Evolutionary conservation across 2,329 filamentous ascomycete genomes (phyloP).

Genomic region (Claviceps sp.): DNA sequence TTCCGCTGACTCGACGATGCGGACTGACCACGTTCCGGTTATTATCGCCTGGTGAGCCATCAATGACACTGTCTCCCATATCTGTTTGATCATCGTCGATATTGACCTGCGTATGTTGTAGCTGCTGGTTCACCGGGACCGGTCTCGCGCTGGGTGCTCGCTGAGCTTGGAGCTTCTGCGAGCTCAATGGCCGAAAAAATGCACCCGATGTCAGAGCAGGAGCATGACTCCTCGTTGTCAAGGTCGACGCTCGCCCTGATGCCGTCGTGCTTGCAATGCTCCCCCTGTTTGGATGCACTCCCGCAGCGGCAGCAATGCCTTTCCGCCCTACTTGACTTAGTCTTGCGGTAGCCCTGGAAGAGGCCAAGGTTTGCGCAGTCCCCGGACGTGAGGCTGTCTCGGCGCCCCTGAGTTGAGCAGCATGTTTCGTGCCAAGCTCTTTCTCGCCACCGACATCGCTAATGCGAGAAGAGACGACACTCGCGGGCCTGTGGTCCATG

Average conservation of each 20-base stretch:
- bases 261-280: constrained; percentile 32
- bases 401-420: constrained; percentile 22
- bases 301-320: constrained; percentile 23
- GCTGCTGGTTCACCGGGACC: constrained; percentile 25
- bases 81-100: constrained; percentile 29
- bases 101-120: constrained; percentile 13
- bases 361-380: constrained; percentile 37
- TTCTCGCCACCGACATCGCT: constrained; percentile 50
- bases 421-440: constrained; percentile 27
- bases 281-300: constrained; percentile 30
- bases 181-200: constrained; percentile 95
- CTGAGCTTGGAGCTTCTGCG: constrained; percentile 84
- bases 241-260: constrained; percentile 39
- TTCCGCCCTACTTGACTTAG: constrained; percentile 44
- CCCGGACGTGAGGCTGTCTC: constrained; percentile 38
- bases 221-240: constrained; percentile 73
- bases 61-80: constrained; percentile 27
- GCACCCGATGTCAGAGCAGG: constrained; percentile 79
- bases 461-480: constrained; percentile 60
- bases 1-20: constrained; percentile 16
- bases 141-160: constrained; percentile 45
- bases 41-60: constrained; percentile 42
- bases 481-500: constrained; percentile 38
- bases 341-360: constrained; percentile 31
- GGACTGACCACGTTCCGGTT: constrained; percentile 32